Base-by-base conservation (phyloP, 2,329 filamentous ascomycete genomes). In the Botrytis pseudocinerea region DNA sequence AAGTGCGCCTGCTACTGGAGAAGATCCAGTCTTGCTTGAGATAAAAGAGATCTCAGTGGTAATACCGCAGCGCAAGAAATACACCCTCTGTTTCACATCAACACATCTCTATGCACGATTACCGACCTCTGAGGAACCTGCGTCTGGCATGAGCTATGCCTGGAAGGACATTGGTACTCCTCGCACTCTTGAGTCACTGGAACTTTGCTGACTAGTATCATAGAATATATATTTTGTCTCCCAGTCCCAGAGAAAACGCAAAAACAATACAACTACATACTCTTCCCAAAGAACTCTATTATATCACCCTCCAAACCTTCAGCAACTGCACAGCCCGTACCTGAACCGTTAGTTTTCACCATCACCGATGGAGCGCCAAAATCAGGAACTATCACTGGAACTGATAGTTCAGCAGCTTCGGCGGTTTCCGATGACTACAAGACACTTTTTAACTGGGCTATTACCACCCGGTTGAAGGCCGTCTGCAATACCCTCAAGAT, bases 41-140 rank as follows among this genome's bases (percentile, higher is more conserved):
- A 84, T 92, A 74, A 90, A 89, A 80, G 90, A 91, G 62, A 89
- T 92, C 32, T 92, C 89, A 0, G 84, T 92, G n/a, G 87, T 89
- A 0, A 85, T 91, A 6, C 90, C 90, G 0, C 88, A 90, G 82
- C 85, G 90, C 75, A 92, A 92, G 82, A 92, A 92, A 81, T 89
- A 89, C 76, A 88, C 89, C 76, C 80, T 92, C 14, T 90, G 88
- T 80, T 87, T 92, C 75, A 92, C 89, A 3, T 82, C 85, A 9
- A 84, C 85, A 74, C 87, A 88, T 75, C 78, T 91, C 48, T 91
- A 90, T 75, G 89, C 88, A 22, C 84, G 87, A 51, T 82, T 83
- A 1, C 83, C 87, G 0, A 85, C 85, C 61, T 86, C 87, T 2
- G 85, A 84, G 2, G 82, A 83, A 38, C 87, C 88, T 0, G 83